These are phyloP conservation scores for Asparagopsis taxiformis DNA, from an alignment of 31 red algal species.

Conservation along the genomic window DNA sequence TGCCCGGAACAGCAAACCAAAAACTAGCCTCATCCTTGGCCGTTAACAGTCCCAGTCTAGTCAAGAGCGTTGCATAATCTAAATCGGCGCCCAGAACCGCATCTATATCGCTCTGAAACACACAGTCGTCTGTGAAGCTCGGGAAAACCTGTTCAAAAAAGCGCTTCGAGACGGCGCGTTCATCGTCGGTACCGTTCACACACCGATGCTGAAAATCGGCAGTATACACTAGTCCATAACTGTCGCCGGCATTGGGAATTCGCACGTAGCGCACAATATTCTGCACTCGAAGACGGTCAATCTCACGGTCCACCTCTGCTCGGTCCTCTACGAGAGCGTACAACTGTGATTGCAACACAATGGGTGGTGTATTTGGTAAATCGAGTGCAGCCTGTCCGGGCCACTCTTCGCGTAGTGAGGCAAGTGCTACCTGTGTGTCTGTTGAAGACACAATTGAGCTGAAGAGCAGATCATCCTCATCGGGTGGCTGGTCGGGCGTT, in stretches of 20 bases:
- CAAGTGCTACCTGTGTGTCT: constrained; percentile 36
- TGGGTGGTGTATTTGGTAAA: constrained; percentile 39
- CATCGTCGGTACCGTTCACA: too few species aligned
- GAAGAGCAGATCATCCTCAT: constrained; percentile 8
- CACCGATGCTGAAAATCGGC: too few species aligned
- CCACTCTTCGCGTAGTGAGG: constrained; percentile 25
- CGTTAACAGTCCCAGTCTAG: constrained; percentile 25
- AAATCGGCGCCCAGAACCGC: too few species aligned
- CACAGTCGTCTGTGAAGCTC: too few species aligned
- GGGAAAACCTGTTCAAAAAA: too few species aligned
- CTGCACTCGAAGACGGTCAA: constrained; percentile 17
- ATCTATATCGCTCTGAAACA: too few species aligned
- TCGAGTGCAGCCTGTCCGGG: constrained; percentile 20
- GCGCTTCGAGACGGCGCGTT: too few species aligned
- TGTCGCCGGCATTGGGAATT: too few species aligned
- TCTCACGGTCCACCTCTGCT: constrained; percentile 24
- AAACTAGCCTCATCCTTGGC: constrained; percentile 26
- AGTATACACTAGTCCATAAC: too few species aligned
- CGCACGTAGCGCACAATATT: constrained; percentile 6
- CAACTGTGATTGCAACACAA: constrained; percentile 28
- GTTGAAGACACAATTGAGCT: constrained; percentile 13
- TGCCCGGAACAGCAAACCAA: constrained; percentile 41
- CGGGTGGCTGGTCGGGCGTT: too few species aligned
- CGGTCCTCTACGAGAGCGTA: constrained; percentile 34
- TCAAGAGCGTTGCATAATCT: too few species aligned